Evolutionary conservation across 73 alveolate genomes (phyloP).

Genomic region (Tetrahymena borealis): DNA sequence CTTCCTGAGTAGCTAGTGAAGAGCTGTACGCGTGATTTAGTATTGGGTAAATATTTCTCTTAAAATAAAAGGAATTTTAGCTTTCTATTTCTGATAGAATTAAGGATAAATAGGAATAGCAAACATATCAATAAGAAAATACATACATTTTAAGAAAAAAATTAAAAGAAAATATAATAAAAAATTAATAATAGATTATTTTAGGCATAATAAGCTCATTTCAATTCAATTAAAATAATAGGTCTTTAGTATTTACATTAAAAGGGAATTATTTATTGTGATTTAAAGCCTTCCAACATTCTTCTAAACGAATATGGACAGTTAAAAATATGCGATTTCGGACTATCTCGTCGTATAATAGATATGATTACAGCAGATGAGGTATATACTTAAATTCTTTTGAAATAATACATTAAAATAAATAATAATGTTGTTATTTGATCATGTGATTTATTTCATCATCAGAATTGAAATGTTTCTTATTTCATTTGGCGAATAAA

Average conservation of each 20-base stretch:
- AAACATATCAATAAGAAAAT: too few relatives aligned
- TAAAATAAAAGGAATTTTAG: too few relatives aligned
- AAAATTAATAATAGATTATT: background rate
- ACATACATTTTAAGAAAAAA: background rate
- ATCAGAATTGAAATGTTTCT: too few relatives aligned
- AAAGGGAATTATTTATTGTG: slow-evolving; percentile 93
- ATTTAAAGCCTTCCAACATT: slow-evolving; percentile 95
- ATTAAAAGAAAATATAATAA: too few relatives aligned
- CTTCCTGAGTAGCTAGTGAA: slow-evolving; percentile 62
- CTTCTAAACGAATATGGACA: slow-evolving; percentile 91
- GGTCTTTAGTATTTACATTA: slow-evolving; percentile 81
- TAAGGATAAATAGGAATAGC: too few relatives aligned
- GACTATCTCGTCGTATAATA: slow-evolving; percentile 68
- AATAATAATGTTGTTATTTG: too few relatives aligned
- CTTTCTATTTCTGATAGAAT: too few relatives aligned
- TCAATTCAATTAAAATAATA: slow-evolving; percentile 43
- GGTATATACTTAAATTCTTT: too few relatives aligned
- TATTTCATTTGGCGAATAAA: too few relatives aligned
- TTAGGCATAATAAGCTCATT: slow-evolving; percentile 12
- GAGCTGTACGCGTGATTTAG: slow-evolving; percentile 47
- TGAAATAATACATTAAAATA: too few relatives aligned
- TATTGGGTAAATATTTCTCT: slow-evolving; percentile 15
- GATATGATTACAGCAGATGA: slow-evolving; percentile 61
- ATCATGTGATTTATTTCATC: too few relatives aligned
- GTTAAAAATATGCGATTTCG: slow-evolving; percentile 93